Conservation (phyloP, 2,329 filamentous ascomycete species). For the Mycosphaerella sp. region DNA sequence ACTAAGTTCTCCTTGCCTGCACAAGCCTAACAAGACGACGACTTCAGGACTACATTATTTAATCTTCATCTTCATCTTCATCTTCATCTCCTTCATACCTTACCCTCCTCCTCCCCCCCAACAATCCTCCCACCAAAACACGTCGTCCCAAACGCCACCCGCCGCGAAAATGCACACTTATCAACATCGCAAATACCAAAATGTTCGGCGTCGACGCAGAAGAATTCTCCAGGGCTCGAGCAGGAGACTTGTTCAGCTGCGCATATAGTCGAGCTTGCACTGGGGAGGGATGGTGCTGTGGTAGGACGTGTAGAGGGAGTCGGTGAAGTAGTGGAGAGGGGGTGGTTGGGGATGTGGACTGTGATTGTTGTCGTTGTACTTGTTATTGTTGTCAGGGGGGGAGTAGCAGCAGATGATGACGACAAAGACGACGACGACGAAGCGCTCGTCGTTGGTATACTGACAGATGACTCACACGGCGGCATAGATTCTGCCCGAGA, state of each 20-base stretch:
- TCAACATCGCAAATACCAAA: conserved; percentile 43
- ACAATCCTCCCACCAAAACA: conserved; percentile 37
- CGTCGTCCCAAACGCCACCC: conserved; percentile 38
- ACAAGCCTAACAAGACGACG: no score
- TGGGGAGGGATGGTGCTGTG: conserved; percentile 5
- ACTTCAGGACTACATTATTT: no score
- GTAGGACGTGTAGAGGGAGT: not conserved
- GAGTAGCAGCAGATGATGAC: not conserved
- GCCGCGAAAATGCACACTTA: conserved; percentile 38
- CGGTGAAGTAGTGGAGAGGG: not conserved
- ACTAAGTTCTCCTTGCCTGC: no score
- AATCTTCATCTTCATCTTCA: no score
- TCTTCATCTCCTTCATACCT: no score
- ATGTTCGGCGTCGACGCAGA: conserved; percentile 40
- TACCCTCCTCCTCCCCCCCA: conserved; percentile 8
- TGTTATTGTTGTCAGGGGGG: conserved; percentile 4
- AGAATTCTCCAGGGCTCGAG: conserved; percentile 37
- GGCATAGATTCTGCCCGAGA: not conserved
- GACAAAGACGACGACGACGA: no score
- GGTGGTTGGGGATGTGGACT: not conserved
- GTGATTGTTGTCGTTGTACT: not conserved
- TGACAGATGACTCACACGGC: no score
- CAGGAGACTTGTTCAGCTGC: conserved; percentile 32
- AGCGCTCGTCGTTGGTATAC: no score
- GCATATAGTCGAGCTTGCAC: conserved; percentile 18